Evolutionary conservation across 495 filamentous ascomycete genomes (phyloP).

Genomic region (Talaromyces borbonicus): DNA sequence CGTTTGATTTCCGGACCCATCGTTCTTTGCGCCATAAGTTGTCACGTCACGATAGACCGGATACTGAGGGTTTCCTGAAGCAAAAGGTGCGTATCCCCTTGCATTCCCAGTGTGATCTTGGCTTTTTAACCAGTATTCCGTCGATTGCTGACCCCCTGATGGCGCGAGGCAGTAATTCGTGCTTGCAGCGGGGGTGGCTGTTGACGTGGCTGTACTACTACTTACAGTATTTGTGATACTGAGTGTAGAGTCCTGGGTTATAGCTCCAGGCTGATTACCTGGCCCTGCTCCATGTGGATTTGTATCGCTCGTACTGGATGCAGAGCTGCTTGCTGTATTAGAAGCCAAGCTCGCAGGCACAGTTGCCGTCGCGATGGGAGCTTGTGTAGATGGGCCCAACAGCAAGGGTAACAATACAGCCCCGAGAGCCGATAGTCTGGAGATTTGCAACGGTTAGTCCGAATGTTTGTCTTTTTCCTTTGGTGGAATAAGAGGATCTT

Average conservation of each 20-base stretch:
- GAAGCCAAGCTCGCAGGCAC: background rate
- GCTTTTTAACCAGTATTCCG: slow-evolving; percentile 25
- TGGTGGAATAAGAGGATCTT: background rate
- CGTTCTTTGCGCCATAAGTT: slow-evolving; percentile 39
- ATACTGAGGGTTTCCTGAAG: slow-evolving; percentile 25
- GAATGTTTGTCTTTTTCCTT: too few relatives aligned
- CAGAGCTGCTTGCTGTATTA: too few relatives aligned
- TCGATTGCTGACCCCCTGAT: slow-evolving; percentile 4
- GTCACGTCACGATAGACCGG: slow-evolving; percentile 48
- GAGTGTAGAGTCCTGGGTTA: background rate
- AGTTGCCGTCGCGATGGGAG: too few relatives aligned
- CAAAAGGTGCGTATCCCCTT: slow-evolving; percentile 30
- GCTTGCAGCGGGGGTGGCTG: background rate
- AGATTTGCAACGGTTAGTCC: too few relatives aligned
- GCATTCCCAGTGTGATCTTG: slow-evolving; percentile 23
- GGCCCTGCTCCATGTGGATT: background rate
- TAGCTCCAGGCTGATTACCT: background rate
- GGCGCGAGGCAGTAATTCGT: background rate
- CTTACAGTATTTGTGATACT: background rate
- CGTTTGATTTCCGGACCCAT: slow-evolving; percentile 39
- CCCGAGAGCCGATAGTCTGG: background rate
- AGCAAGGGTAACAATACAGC: background rate
- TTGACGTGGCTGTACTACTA: background rate
- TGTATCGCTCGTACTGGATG: background rate
- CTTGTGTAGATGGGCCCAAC: background rate